Evolutionary conservation across 2,329 filamentous ascomycete genomes (phyloP), one percentile per base, ranked within the genome.

Genomic region (Acrocalymma vagum): DNA sequence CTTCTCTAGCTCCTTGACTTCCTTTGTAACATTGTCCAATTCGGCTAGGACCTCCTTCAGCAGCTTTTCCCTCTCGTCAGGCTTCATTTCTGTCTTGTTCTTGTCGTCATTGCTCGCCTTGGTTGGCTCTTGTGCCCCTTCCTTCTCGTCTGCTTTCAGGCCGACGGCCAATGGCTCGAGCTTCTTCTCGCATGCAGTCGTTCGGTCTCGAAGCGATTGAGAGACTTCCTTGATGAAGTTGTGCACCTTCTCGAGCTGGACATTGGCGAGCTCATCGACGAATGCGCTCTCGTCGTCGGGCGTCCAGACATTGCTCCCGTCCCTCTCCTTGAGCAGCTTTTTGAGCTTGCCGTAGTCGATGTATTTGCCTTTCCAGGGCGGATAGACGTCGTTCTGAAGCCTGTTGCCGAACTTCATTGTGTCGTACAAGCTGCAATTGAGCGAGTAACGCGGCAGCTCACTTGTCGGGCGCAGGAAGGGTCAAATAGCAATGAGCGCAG

Each of bases 311-410:
- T 83, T 78, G 15, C 87, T 85, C 35, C 75, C 79, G 44, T 70
- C 72, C 41, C 60, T 62, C 70, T 97, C 94, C 51, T 90, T 87
- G 46, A 99, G 77, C 44, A 99, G 80, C 62, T 81, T 80, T 80
- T 97, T 97, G 54, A 99, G 85, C 80, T 93, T 96, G 60, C 82
- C 77, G 72, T 99, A 99, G 76, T 97, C 92, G 66, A 99, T 90
- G 77, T 99, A 97, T 64, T 95, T 82, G 68, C 87, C 88, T 71
- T 87, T 88, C 93, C 93, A 99, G 65, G 91, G 90, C 57, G 82
- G 74, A 70, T 97, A 94, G 60, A 89, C 78, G 45, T 89, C 85
- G 62, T 84, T 82, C 62, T 85, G 84, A 46, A 99, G 82, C 35
- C 90, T 96, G 75, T 86, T 90, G 50, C 93, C 93, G 78, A 96